phyloP scores from a whole-genome alignment of 768 basidiomycete genomes.

The Mycena galericulata region DNA sequence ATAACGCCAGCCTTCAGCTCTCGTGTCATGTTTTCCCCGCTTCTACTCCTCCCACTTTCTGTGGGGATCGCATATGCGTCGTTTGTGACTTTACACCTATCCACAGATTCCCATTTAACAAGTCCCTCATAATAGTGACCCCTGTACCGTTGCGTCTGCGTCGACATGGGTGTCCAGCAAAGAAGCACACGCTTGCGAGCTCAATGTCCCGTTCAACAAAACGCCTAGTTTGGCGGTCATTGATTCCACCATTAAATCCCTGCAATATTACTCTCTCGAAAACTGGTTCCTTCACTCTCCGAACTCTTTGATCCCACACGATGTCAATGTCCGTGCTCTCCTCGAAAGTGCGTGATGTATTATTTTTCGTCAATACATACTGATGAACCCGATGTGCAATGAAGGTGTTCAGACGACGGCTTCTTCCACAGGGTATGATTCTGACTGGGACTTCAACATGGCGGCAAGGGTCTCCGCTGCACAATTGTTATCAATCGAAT shows the following conservation, averaged over 20 bases:
- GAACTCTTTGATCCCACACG: constrained; percentile 36
- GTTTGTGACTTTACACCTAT: too few relatives aligned
- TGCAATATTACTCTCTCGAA: constrained; percentile 33
- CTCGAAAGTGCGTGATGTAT: constrained; percentile 25
- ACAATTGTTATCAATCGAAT: not conserved
- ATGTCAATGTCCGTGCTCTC: constrained; percentile 38
- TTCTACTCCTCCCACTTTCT: too few relatives aligned
- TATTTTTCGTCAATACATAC: too few relatives aligned
- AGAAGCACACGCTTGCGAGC: constrained; percentile 33
- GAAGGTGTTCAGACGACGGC: constrained; percentile 16
- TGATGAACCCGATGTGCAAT: not conserved
- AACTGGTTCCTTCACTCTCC: constrained; percentile 33
- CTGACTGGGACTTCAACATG: constrained; percentile 35
- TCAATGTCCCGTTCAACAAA: constrained; percentile 28
- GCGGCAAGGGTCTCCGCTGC: constrained; percentile 14
- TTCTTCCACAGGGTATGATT: constrained; percentile 5
- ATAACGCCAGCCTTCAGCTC: too few relatives aligned
- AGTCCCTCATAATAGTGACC: too few relatives aligned
- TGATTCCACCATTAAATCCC: constrained; percentile 28
- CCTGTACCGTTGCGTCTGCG: constrained; percentile 25
- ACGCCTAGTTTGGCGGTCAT: constrained; percentile 22
- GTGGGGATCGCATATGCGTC: too few relatives aligned
- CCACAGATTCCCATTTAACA: too few relatives aligned
- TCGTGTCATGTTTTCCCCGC: too few relatives aligned
- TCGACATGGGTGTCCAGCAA: constrained; percentile 32